A percentile compares a stretch with the other conserved stretches of the same genome.
Conservation (phyloP, 768 basidiomycete species). For the Floccularia luteovirens region DNA sequence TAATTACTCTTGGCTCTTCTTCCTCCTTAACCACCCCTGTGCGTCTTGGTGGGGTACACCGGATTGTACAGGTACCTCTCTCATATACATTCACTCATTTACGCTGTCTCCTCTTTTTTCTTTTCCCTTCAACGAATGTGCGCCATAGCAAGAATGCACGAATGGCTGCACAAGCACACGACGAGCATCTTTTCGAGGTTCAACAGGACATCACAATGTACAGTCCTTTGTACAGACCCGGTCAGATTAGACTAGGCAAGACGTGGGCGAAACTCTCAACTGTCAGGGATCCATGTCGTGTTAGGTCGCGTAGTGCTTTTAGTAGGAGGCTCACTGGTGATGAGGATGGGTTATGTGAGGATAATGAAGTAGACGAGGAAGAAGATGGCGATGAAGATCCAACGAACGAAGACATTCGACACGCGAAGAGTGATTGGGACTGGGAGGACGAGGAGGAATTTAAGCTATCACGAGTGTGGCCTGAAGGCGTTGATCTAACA, state of each 20-base stretch:
- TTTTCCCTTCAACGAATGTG: too few relatives aligned
- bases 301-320: conserved; percentile 27
- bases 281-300: conserved; percentile 40
- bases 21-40: conserved; percentile 13
- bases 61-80: conserved; percentile 62
- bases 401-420: not conserved
- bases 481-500: conserved; percentile 29
- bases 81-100: conserved; percentile 66
- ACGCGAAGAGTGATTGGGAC: conserved; percentile 38
- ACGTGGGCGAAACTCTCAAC: conserved; percentile 48
- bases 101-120: conserved; percentile 50
- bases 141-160: conserved; percentile 10
- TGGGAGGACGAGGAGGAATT: conserved; percentile 71
- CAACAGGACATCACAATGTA: conserved; percentile 38
- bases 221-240: conserved; percentile 29
- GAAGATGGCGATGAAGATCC: conserved; percentile 23
- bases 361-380: conserved; percentile 22
- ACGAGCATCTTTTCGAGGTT: conserved; percentile 57
- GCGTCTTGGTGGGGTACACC: conserved; percentile 45
- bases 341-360: conserved; percentile 29
- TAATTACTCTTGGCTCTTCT: conserved; percentile 33
- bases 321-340: conserved; percentile 19
- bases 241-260: conserved; percentile 43
- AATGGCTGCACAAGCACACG: conserved; percentile 14
- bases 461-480: conserved; percentile 53